These are phyloP conservation scores for Pseudogymnoascus sp. DNA, from an alignment of 2,329 filamentous ascomycete species.

Conservation along the genomic window DNA sequence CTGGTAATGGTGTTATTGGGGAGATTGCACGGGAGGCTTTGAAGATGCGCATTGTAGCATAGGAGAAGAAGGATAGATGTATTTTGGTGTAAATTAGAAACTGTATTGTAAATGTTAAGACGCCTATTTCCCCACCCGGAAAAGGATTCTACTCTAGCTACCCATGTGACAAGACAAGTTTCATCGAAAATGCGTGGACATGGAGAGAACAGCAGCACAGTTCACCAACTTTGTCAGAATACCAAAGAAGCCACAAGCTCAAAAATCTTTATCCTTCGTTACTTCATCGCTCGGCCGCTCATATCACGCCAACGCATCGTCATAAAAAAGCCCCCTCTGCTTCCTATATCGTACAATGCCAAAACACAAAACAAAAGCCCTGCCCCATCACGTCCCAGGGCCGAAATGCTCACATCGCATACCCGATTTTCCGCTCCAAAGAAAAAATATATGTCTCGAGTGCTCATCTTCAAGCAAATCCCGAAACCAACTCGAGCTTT, in stretches of 20 bases:
- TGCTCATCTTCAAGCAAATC: background rate
- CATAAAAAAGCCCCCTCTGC: background rate
- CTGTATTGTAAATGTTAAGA: slow-evolving; percentile 9
- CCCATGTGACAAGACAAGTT: background rate
- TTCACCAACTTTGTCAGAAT: background rate
- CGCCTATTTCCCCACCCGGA: background rate
- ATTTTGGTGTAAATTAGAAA: slow-evolving; percentile 10
- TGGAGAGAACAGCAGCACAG: background rate
- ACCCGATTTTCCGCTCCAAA: background rate
- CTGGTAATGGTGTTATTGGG: slow-evolving; percentile 73
- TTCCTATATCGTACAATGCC: slow-evolving; percentile 1
- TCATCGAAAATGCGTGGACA: background rate
- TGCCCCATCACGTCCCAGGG: background rate
- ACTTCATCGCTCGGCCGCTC: slow-evolving; percentile 7
- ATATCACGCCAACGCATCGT: slow-evolving; percentile 1
- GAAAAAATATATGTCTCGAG: background rate
- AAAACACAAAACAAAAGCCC: background rate
- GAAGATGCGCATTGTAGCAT: slow-evolving; percentile 23
- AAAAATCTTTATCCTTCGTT: background rate
- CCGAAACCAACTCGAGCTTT: background rate
- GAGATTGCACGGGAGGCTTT: slow-evolving; percentile 70
- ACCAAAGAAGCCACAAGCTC: background rate
- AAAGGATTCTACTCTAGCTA: background rate
- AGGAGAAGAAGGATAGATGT: background rate
- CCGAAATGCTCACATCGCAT: background rate